phyloP scores from a whole-genome alignment of 441 rosid genomes.

The Bruguiera hainesii region DNA sequence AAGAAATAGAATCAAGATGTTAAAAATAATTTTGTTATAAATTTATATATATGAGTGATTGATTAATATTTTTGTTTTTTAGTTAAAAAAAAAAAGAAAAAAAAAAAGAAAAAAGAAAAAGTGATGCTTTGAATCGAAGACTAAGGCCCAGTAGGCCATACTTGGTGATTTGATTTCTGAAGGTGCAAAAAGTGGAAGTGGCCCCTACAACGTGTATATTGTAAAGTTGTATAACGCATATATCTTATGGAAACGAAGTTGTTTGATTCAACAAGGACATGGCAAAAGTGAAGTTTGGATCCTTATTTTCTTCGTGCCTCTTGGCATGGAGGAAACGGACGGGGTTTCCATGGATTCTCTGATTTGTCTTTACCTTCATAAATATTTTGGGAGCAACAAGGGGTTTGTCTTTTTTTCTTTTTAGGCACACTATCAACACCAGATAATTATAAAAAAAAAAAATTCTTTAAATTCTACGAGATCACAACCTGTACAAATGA shows the following conservation, averaged over 20 bases:
- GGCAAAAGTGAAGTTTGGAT: slow-evolving; percentile 10
- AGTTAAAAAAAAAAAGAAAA: too few relatives aligned
- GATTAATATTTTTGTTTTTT: too few relatives aligned
- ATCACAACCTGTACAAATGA: too few relatives aligned
- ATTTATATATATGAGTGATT: too few relatives aligned
- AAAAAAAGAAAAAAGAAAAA: slow-evolving; percentile 4
- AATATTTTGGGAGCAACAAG: background rate
- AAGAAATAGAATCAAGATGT: too few relatives aligned
- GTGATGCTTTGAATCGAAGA: slow-evolving; percentile 33
- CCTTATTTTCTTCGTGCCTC: slow-evolving; percentile 14
- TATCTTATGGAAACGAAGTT: slow-evolving; percentile 6
- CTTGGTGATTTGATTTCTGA: slow-evolving; percentile 23
- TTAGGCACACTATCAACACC: too few relatives aligned
- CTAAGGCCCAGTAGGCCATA: slow-evolving; percentile 26
- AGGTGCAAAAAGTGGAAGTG: slow-evolving; percentile 12
- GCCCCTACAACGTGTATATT: slow-evolving; percentile 27
- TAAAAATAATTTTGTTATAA: too few relatives aligned
- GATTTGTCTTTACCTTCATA: background rate
- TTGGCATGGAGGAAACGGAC: slow-evolving; percentile 7
- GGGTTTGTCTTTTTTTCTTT: too few relatives aligned
- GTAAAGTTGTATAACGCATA: background rate
- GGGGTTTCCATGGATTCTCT: slow-evolving; percentile 4
- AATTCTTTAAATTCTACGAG: too few relatives aligned
- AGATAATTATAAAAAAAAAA: too few relatives aligned
- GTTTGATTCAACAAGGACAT: slow-evolving; percentile 25